Base-by-base conservation (phyloP, 768 basidiomycete genomes). In the Podaxis sp. region DNA sequence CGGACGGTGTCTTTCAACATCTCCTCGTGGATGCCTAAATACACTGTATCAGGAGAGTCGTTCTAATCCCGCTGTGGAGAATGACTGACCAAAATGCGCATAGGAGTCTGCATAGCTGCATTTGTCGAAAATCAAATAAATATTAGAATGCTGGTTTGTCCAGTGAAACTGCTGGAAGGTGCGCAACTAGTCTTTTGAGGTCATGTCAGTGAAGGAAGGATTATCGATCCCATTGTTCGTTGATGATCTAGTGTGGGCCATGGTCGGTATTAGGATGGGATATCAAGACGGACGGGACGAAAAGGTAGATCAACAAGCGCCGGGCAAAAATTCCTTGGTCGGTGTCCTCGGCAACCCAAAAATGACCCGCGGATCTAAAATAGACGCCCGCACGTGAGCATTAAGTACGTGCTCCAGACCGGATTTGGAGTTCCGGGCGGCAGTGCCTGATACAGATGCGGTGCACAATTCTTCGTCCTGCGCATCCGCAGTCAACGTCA, bases 1-100 rank as follows among this genome's bases (percentile, higher is more conserved):
- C 97, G 90, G 67, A 99, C 94, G 41, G 81, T 78, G 77, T 99
- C 97, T 77, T 99, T 99, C 75, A 99, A 78, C 97, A 99, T 99
- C 79, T 99, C 97, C 78, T 98, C 96, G 74, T 98, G 96, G 69
- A 98, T 97, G 63, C 95, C 94, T 97, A 68, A 22, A 40, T 11
- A 65, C 2, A 36, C 40, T 63, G 51, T 41, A 38, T 43, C 15
- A 24, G 22, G 27, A 13, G 3, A 8, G 24, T 9, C 11, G 19
- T 22, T 47, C 29, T 13, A 29, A 58, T 38, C 40, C 50, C 13
- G 43, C n/a, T 19, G 9, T 24, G n/a, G 43, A 46, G 17, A 2
- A 8, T 46, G 43, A 73, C 82, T 63, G 69, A 94, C 94, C 94
- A 64, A 96, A 96, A 77, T 96, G 94, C 38, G 94, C 94, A 73